These are phyloP conservation scores for Fusarium xyrophilum DNA, from an alignment of 2,329 filamentous ascomycete genomes.

Conservation along the genomic window DNA sequence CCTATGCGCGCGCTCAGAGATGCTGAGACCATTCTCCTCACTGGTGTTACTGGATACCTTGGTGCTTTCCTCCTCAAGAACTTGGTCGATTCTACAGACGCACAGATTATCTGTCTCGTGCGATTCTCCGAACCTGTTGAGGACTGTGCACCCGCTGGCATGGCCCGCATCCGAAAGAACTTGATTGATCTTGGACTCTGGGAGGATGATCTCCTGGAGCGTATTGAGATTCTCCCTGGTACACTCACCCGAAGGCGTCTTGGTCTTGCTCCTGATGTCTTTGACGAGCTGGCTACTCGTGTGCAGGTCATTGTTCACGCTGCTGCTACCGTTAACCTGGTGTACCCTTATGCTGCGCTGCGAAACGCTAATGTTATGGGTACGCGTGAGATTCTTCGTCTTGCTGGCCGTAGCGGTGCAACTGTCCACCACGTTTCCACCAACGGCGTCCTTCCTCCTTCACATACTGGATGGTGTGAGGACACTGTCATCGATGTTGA, in stretches of 20 bases:
- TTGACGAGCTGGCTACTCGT: conserved; percentile 68
- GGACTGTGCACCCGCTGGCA: conserved; percentile 69
- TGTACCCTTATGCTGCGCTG: conserved; percentile 81
- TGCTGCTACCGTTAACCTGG: conserved; percentile 79
- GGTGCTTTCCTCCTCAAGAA: conserved; percentile 76
- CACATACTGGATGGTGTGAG: conserved; percentile 74
- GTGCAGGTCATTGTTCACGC: conserved; percentile 79
- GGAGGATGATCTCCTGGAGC: conserved; percentile 78
- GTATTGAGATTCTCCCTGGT: conserved; percentile 76
- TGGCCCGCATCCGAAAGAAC: conserved; percentile 76
- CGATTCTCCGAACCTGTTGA: conserved; percentile 73
- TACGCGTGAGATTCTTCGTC: conserved; percentile 75
- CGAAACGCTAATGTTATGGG: conserved; percentile 78
- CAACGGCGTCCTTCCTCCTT: conserved; percentile 78
- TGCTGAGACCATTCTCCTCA: conserved; percentile 73
- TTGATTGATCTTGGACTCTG: conserved; percentile 80
- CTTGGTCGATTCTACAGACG: conserved; percentile 71
- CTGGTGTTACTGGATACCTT: conserved; percentile 77
- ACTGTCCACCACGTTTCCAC: conserved; percentile 82
- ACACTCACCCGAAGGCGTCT: conserved; percentile 74
- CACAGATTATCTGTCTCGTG: conserved; percentile 75
- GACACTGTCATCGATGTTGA: conserved; percentile 70
- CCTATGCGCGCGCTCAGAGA: conserved; percentile 66
- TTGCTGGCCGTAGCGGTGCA: conserved; percentile 71
- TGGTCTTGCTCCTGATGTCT: conserved; percentile 70